Evolutionary conservation across 116 monocot species (phyloP), one percentile per base, ranked within the genome.

Genomic region (Iris pallida): DNA sequence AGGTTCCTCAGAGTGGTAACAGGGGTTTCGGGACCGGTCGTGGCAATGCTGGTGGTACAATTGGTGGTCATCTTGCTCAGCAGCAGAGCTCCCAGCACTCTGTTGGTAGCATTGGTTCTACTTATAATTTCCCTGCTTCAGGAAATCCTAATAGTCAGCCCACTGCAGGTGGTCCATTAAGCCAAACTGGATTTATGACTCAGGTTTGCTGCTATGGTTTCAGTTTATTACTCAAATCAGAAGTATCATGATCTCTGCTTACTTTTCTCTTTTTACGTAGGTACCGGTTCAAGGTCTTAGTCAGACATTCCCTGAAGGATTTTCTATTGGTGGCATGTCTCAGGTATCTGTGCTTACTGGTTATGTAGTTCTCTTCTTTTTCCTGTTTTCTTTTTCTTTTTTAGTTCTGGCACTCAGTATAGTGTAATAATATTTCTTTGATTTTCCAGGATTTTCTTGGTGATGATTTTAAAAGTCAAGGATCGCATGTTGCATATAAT

Each of bases 401-500:
- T 17, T 55, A 0, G 16, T 62, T 59, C 8, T 19, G 45, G 30
- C 3, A 1, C 30, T 30, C 30, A 3, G 30, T 30, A n/a, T n/a
- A 8, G 54, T 67, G 13, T 48, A 14, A 44, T 47, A 18, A 17
- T 64, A 7, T 7, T 11, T 67, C 41, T 5, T 67, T 55, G 20
- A 18, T 59, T 53, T 61, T n/a, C 53, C 78, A 88, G 92, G 92
- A 92, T 49, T 92, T 83, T 69, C 20, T 85, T 59, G 93, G 83
- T 71, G 97, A 98, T 59, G 97, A 98, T 59, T 98, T 98, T 60
- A 98, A 98, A 78, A 98, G 97, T 64, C 96, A 98, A 75, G 97
- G 97, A 62, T 92, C 97, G 43, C 97, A 98, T 81, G 93, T 92
- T 81, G 85, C 83, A 71, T 97, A 98, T 68, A 98, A 98, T 72